A percentile compares a stretch with the other conserved stretches of the same genome.
phyloP scores from a whole-genome alignment of 2,329 filamentous ascomycete species.

The Cytospora chrysosperma region DNA sequence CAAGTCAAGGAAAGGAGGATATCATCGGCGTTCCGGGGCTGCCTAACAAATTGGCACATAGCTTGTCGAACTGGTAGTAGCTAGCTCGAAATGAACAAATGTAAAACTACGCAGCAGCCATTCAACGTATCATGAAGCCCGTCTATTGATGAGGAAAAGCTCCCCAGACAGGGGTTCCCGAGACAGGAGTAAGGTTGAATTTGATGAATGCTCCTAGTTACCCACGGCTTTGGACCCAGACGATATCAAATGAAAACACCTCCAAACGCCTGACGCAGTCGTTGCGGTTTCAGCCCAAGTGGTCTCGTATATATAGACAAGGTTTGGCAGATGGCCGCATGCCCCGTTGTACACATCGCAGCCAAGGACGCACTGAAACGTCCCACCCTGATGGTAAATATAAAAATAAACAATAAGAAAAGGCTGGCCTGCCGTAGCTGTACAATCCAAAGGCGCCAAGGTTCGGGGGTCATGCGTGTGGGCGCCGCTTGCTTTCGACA shows the following conservation, averaged over 20 bases:
- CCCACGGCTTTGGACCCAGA: background rate
- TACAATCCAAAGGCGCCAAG: background rate
- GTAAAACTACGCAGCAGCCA: background rate
- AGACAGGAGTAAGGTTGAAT: background rate
- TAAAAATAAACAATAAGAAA: no score
- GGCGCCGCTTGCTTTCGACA: no score
- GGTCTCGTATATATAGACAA: background rate
- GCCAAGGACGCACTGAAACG: background rate
- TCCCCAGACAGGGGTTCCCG: background rate
- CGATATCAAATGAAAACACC: background rate
- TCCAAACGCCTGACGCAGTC: background rate
- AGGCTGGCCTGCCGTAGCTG: background rate
- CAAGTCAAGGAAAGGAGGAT: background rate
- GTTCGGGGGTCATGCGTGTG: background rate
- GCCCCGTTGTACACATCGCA: background rate
- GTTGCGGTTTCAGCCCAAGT: background rate
- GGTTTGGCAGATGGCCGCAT: background rate
- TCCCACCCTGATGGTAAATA: background rate
- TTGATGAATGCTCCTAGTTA: background rate
- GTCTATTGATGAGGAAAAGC: background rate
- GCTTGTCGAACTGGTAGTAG: no score
- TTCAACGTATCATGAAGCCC: background rate
- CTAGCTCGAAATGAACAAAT: no score
- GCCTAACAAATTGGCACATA: slow-evolving; percentile 7
- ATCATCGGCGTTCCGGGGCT: background rate